Evolutionary conservation across 768 basidiomycete genomes (phyloP).

Genomic region (Coprinopsis marcescibilis): DNA sequence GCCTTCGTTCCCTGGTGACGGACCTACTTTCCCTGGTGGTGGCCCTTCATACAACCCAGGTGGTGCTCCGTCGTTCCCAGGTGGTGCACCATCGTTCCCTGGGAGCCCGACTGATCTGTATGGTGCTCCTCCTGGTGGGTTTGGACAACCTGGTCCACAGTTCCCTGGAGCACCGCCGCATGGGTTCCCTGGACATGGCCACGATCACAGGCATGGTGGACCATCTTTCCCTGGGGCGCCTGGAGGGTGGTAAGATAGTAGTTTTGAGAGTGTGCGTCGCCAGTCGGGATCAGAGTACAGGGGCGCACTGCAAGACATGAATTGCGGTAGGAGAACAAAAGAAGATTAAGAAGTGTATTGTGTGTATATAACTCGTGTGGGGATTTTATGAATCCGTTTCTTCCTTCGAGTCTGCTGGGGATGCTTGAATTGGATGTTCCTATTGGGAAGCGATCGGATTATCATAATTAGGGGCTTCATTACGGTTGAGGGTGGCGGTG

Average conservation of each 20-base stretch:
- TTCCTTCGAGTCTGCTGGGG: too few relatives aligned
- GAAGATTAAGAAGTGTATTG: too few relatives aligned
- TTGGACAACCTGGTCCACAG: conserved; percentile 19
- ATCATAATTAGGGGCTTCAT: too few relatives aligned
- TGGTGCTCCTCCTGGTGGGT: conserved; percentile 18
- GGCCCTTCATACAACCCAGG: background rate
- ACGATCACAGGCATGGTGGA: conserved; percentile 8
- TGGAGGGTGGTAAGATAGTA: conserved; percentile 11
- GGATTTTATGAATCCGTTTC: too few relatives aligned
- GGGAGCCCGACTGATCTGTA: conserved; percentile 19
- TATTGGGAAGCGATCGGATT: too few relatives aligned
- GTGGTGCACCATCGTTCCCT: conserved; percentile 21
- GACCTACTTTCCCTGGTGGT: conserved; percentile 5
- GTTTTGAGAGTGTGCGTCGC: too few relatives aligned
- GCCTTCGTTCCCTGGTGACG: conserved; percentile 16
- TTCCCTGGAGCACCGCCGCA: conserved; percentile 24
- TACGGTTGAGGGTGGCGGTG: too few relatives aligned
- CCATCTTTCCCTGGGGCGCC: conserved; percentile 6
- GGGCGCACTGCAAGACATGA: too few relatives aligned
- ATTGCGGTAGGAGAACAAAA: too few relatives aligned
- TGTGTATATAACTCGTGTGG: too few relatives aligned
- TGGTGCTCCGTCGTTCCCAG: conserved; percentile 26
- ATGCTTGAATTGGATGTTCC: too few relatives aligned
- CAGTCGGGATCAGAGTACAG: too few relatives aligned
- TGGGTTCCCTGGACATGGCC: conserved; percentile 3